Base-by-base conservation (phyloP, 805 yeast species). In the Hanseniaspora lachancei region DNA sequence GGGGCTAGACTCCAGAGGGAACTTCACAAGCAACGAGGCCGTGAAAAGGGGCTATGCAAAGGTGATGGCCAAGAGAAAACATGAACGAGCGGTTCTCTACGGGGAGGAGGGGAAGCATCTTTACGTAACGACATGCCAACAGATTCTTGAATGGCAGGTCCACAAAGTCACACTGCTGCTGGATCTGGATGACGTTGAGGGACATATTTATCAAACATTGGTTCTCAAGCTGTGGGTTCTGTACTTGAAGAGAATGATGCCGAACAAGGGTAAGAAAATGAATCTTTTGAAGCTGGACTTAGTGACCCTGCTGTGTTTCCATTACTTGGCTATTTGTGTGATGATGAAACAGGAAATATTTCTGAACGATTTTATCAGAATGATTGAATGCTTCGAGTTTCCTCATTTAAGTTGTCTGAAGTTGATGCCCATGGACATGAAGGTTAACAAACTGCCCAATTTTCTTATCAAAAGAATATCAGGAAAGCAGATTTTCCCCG, bases 331-430 rank as follows among this genome's bases (percentile, higher is more conserved):
- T 2, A 63, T 53, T 24, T 20, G 77, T n/a, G 58, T 76, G 9
- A 72, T 74, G 56, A 60, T 79, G 59, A 70, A 73, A 32, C 58
- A 73, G 21, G 84, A 87, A 0, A 57, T 82, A 1, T 79, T 76
- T 61, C 59, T 75, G 5, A 65, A 68, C 55, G 85, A 81, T 62
- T 64, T 79, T 18, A 61, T 79, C 20, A 47, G 42, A 24, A 50
- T 44, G 52, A 51, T 56, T 5, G 42, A 49, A 21, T 32, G 40
- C 5, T 47, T 47, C 24, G 60, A 60, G n/a, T 57, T 64, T 16
- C 46, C 50, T 2, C 56, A 53, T 29, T 16, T 53, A 23, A 44
- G 40, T 12, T 53, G 49, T 20, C 18, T 53, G 46, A 53, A 46
- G 23, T 18, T 46, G 18, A 38, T 53, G 18, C 56, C 56, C 3